Evolutionary conservation across 352 stramenopile genomes (phyloP).

Genomic region (Pythium insidiosum): DNA sequence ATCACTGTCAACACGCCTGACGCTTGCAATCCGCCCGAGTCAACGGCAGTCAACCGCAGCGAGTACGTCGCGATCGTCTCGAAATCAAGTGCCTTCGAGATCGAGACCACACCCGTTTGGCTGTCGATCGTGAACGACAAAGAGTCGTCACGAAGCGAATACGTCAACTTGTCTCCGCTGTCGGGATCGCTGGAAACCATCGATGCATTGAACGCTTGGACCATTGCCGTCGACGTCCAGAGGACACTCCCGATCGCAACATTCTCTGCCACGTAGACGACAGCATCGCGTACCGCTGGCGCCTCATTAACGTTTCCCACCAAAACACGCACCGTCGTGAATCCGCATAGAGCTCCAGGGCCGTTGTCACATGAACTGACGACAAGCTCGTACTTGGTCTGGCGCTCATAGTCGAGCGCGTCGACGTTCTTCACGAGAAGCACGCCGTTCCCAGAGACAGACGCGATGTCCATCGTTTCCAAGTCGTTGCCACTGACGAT

Average conservation of each 20-base stretch:
- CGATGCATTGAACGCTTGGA: conserved; percentile 7
- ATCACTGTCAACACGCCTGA: conserved; percentile 7
- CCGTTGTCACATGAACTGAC: conserved; percentile 20
- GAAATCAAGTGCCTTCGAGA: conserved; percentile 8
- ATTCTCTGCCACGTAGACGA: conserved; percentile 23
- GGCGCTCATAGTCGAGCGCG: conserved; percentile 38
- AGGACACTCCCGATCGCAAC: conserved; percentile 2
- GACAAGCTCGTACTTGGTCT: conserved; percentile 15
- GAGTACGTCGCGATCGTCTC: conserved; percentile 10
- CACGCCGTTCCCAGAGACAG: conserved; percentile 22
- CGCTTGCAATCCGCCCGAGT: conserved; percentile 2
- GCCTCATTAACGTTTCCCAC: conserved; percentile 23
- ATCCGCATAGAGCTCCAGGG: conserved; percentile 13
- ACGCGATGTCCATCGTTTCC: conserved; percentile 29
- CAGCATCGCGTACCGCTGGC: conserved; percentile 1
- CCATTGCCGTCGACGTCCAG: not conserved
- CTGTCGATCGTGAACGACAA: conserved; percentile 9
- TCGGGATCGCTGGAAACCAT: conserved; percentile 11
- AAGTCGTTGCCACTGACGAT: conserved; percentile 32
- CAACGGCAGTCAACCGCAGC: conserved; percentile 7
- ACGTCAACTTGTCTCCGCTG: conserved; percentile 8
- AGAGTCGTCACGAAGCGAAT: conserved; percentile 5
- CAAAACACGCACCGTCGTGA: conserved; percentile 12
- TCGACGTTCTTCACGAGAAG: conserved; percentile 20
- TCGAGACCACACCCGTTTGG: conserved; percentile 10